Evolutionary conservation across 805 yeast species (phyloP), one percentile per base, ranked within the genome.

Genomic region (Yarrowia yakushimensis): DNA sequence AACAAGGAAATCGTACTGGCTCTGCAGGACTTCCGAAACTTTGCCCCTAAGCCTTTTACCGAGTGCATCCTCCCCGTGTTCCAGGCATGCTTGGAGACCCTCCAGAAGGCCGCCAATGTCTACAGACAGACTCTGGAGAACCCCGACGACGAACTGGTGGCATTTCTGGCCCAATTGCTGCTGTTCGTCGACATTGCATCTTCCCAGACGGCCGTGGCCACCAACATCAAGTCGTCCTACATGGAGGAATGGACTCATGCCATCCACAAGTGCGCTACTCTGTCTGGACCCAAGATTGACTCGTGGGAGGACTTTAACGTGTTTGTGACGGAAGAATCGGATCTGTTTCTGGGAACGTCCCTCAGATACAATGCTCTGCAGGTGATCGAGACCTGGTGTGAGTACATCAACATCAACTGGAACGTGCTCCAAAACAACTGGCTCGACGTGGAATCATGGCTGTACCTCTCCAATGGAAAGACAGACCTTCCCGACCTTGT

Each of bases 251-350:
- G 45, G 48, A 33, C 42, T 10, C 28, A 37, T 3, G 36, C 60
- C 15, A 10, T 55, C 6, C 45, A 39, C 37, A 55, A 55, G 37
- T 55, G 60, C 6, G 60, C 60, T 2, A 39, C 60, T 2, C 37
- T 55, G 18, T 39, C 48, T 1, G 60, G 42, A 57, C 52, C 30
- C 64, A 46, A 12, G 41, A 57, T 10, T 27, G 80, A 79, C 4
- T 66, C 65, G n/a, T 88, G 86, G 79, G 71, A 73, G 3, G 92
- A 91, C 69, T 81, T 84, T 69, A 90, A 91, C 69, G 73, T 72
- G 3, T 90, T 83, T 71, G 88, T 90, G 6, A 82, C 91, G 2
- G 86, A 83, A 34, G 91, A 88, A 63, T 79, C 89, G 1, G 97
- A 90, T 1, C 78, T 91, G 31, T 75, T 85, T 0, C 75, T 85